Base-by-base conservation (phyloP, 2,329 filamentous ascomycete genomes). In the Elsinoe ampelina region DNA sequence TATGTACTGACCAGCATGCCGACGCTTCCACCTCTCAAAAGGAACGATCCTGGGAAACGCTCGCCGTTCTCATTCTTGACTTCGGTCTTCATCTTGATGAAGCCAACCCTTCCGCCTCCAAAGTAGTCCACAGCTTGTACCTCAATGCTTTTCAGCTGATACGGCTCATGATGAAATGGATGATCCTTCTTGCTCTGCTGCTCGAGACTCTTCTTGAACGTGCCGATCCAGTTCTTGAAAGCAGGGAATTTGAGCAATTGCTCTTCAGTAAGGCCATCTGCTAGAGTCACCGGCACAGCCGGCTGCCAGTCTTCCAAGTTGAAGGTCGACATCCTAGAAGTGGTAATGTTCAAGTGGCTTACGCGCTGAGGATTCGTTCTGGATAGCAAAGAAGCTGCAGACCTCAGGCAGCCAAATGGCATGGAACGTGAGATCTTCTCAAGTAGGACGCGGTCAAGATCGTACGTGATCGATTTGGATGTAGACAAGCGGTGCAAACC, bases 11-110 rank as follows among this genome's bases (percentile, higher is more conserved):
- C 78, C 57, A 83, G 66, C 68, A 83, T 78, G 7, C 72, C 80
- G 1, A 83, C 78, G 67, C 78, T 81, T 1, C 79, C 79, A 7
- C 80, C 80, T 38, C 80, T 69, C 57, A 83, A 65, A 60, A 83
- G 82, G 2, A 82, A 75, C 47, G 76, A 75, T 1, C 79, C 80
- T 0, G 80, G 79, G 1, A 83, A 68, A 58, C 69, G 74, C 59
- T 80, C 75, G 4, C 74, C 77, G 8, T 70, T 47, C 11, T 75
- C 71, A 60, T 80, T 82, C 2, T 74, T 75, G n/a, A 83, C 73
- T 7, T 75, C 71, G 0, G 77, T 74, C 58, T 76, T 75, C 26
- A 82, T 62, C 61, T 83, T 83, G 51, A 83, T 63, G 61, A 83
- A 83, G 1, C 80, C 80, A 3, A 82, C 63, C 6, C 75, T 71